phyloP scores from a whole-genome alignment of 1,284 basidiomycete species.

The Mycena citricolor region DNA sequence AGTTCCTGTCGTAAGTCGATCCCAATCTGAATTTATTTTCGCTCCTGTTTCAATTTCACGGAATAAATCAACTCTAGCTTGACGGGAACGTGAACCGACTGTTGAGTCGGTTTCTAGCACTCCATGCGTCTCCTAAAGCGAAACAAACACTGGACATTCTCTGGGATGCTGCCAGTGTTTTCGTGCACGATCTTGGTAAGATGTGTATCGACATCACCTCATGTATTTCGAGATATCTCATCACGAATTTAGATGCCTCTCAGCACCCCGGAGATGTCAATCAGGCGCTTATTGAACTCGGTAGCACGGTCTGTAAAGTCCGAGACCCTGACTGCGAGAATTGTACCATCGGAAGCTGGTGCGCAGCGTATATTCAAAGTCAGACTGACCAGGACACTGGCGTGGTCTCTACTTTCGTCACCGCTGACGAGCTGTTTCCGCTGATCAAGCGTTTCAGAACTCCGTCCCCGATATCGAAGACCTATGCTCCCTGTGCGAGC shows the following conservation, averaged over 20 bases:
- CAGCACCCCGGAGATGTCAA: constrained; percentile 79
- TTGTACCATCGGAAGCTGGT: constrained; percentile 74
- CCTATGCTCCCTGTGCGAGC: constrained; percentile 70
- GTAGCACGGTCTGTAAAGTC: constrained; percentile 88
- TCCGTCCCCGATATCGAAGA: constrained; percentile 67
- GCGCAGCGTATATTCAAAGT: constrained; percentile 53
- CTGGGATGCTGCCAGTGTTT: constrained; percentile 74
- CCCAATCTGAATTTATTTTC: constrained; percentile 2
- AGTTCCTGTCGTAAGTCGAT: constrained; percentile 76
- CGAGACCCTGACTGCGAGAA: constrained; percentile 69
- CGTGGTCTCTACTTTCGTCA: constrained; percentile 4
- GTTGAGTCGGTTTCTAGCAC: constrained; percentile 76
- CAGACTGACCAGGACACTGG: constrained; percentile 15
- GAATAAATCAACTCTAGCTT: constrained; percentile 53
- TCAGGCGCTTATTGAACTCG: constrained; percentile 86
- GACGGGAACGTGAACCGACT: constrained; percentile 92
- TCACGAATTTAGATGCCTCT: constrained; percentile 15
- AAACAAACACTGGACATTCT: constrained; percentile 78
- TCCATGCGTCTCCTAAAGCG: constrained; percentile 79
- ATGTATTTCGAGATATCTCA: background rate
- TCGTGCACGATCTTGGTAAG: constrained; percentile 50
- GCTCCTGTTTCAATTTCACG: constrained; percentile 5
- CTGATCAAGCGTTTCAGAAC: constrained; percentile 2
- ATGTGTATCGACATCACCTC: constrained; percentile 12
- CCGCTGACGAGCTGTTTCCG: background rate